Evolutionary conservation across 306 rosid species (phyloP), one percentile per base, ranked within the genome.

Genomic region (Cucumis hystrix): DNA sequence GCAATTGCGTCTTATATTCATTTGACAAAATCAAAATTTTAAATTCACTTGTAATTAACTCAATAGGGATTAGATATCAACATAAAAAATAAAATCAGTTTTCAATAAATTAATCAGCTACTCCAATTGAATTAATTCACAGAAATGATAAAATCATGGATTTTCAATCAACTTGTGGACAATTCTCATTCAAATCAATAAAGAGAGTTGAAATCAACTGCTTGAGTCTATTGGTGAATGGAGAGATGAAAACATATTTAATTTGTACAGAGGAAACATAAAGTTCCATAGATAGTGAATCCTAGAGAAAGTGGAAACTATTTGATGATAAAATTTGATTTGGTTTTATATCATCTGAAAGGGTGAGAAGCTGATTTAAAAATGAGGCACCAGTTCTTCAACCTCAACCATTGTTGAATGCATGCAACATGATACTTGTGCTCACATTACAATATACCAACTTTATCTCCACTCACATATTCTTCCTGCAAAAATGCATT

Each of bases 351-450:
- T 11, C 75, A 68, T 5, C 20, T 67, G 6, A 39, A 67, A 15
- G 35, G 60, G 14, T 25, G 60, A 69, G 25, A 25, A 8, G 58
- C 56, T 39, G 94, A 90, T 88, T 92, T 96, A 87, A 98, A 96
- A 80, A 92, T 85, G 28, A 98, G 98, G 82, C 99, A 96, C 98
- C 98, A 96, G 77, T 91, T 96, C 96, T 96, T 96, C 30, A 88
- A 75, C 82, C 88, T 84, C 77, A 96, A 82, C 99, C 99, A 96
- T 45, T 92, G 94, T 76, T 88, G 92, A 85, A 92, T 76, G 83
- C 99, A 92, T 28, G 6, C 85, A 25, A 39, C 66, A 76, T 92
- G 99, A 86, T 85, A 96, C 63, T 79, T 83, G 75, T 96, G 99
- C 83, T 88, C 88, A 40, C 98, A 96, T 56, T 60, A 77, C 83